Evolutionary conservation across 2,329 filamentous ascomycete genomes (phyloP), one percentile per base, ranked within the genome.

Genomic region (Xenoacremonium recifei): DNA sequence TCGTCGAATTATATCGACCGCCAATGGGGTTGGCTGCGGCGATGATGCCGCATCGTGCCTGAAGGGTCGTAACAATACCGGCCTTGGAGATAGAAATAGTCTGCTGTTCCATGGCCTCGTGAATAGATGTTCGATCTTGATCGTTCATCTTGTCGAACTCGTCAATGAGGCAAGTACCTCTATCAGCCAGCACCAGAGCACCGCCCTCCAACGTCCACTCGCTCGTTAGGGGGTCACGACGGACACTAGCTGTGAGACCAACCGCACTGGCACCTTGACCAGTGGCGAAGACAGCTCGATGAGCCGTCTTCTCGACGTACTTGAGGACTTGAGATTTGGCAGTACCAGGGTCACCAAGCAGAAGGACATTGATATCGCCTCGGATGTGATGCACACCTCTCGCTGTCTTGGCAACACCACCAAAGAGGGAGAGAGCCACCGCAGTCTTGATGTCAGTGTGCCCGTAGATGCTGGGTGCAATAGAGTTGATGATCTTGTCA

Each of bases 91-190:
- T 99, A 47, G 92, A 97, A 54, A 99, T 99, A 2, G 93, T 99
- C 70, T 99, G 93, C 68, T 99, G 93, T 68, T 99, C 93, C 93
- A 99, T 99, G 46, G 93, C 93, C 75, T 99, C 93, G 77, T 99
- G 93, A 55, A 99, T 99, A 6, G 90, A 96, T 1, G 93, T 97
- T 51, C 93, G 83, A 66, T 99, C 93, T 63, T 97, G 90, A 64
- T 99, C 93, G 65, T 97, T 97, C 93, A 99, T 99, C 77, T 99
- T 99, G 79, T 99, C 93, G 58, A 99, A 99, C 68, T 99, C 93
- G 59, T 99, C 93, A 49, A 99, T 99, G 21, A 99, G 76, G 60
- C 93, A 97, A 13, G 89, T 96, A 30, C 93, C 93, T 52, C 89
- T 86, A 64, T 99, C 93, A 13, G 93, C 93, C 42, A 99, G 80